These are phyloP conservation scores for Colletotrichum destructivum DNA, from an alignment of 2,329 filamentous ascomycete genomes.

Conservation along the genomic window DNA sequence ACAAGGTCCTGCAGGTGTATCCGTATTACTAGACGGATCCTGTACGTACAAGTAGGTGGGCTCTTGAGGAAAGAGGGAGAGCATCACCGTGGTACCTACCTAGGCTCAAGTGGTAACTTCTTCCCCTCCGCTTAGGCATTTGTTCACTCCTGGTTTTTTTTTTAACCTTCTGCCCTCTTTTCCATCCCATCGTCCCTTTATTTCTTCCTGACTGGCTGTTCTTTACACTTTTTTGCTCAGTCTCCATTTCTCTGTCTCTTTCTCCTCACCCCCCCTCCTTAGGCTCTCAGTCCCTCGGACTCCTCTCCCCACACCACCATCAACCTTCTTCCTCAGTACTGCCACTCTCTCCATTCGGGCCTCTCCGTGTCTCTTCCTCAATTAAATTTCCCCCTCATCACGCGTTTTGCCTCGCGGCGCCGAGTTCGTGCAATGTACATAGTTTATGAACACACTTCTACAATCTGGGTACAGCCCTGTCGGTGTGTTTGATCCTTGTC, in stretches of 20 bases:
- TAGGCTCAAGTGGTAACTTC: conserved; percentile 17
- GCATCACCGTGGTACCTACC: conserved; percentile 4
- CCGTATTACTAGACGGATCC: conserved; percentile 24
- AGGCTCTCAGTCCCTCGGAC: conserved; percentile 40
- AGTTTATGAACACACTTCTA: conserved; percentile 36
- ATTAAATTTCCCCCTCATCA: conserved; percentile 31
- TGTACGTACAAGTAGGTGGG: not conserved
- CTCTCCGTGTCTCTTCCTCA: conserved; percentile 33
- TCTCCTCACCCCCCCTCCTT: not conserved
- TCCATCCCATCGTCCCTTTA: conserved; percentile 32
- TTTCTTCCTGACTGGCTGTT: conserved; percentile 24
- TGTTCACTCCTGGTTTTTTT: not conserved
- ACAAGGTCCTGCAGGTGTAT: conserved; percentile 35
- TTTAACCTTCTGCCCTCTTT: conserved; percentile 27
- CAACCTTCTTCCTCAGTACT: conserved; percentile 23
- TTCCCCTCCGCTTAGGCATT: conserved; percentile 19
- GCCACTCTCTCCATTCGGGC: conserved; percentile 29
- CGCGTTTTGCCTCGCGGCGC: conserved; percentile 15
- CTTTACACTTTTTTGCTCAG: conserved; percentile 16
- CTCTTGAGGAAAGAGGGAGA: not conserved
- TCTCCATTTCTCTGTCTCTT: conserved; percentile 1
- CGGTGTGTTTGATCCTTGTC: conserved; percentile 49
- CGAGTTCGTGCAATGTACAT: conserved; percentile 42
- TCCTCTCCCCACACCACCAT: conserved; percentile 42
- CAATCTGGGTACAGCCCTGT: conserved; percentile 46